phyloP scores from a whole-genome alignment of 495 filamentous ascomycete species.

The Bombardia bombarda region DNA sequence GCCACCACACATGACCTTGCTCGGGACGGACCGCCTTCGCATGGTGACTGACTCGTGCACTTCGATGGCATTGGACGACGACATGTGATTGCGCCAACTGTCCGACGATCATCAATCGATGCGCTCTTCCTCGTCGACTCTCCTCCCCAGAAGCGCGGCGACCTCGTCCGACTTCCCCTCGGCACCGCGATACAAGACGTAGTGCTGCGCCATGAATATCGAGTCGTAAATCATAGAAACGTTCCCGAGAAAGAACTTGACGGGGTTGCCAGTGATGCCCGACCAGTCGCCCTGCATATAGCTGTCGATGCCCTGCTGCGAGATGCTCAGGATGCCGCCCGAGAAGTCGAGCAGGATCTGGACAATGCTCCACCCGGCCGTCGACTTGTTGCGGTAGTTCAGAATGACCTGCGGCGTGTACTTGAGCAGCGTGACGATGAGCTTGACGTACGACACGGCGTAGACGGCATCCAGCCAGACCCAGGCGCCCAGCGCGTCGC shows the following conservation, averaged over 20 bases:
- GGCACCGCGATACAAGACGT: conserved; percentile 55
- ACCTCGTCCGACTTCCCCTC: conserved; percentile 21
- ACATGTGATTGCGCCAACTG: too few species aligned
- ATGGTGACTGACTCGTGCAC: too few species aligned
- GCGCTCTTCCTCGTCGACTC: conserved; percentile 22
- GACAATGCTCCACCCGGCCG: conserved; percentile 76
- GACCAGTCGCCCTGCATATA: conserved; percentile 80
- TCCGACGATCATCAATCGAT: too few species aligned
- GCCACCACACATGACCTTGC: too few species aligned
- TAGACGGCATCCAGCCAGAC: conserved; percentile 55
- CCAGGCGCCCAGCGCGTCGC: conserved; percentile 20
- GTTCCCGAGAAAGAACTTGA: conserved; percentile 80
- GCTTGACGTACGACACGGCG: conserved; percentile 73
- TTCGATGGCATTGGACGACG: too few species aligned
- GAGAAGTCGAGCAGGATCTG: conserved; percentile 80
- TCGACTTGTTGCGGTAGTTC: conserved; percentile 78
- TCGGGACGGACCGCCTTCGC: too few species aligned
- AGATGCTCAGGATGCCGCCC: conserved; percentile 75
- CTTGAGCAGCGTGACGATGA: conserved; percentile 82
- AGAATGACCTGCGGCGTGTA: conserved; percentile 80
- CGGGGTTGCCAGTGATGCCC: conserved; percentile 82
- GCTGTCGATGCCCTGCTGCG: conserved; percentile 77
- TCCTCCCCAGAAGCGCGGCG: conserved; percentile 27
- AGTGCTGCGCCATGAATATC: conserved; percentile 84
- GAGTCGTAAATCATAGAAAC: conserved; percentile 79